These are phyloP conservation scores for Auriculariales sp. DNA, from an alignment of 768 basidiomycete species.

Conservation along the genomic window DNA sequence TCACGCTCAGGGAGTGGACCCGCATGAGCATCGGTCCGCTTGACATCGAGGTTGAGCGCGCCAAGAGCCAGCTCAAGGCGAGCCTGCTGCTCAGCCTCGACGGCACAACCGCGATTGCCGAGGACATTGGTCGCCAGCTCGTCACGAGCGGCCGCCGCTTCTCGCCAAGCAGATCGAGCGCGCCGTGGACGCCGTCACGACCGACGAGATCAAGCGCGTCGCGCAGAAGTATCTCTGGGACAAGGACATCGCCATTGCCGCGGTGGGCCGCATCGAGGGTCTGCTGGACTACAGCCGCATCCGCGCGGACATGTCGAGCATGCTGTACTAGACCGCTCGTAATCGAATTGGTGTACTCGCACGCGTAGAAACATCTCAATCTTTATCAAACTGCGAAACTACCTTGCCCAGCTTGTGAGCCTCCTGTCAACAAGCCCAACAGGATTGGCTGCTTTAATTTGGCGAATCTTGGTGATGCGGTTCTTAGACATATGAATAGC, in stretches of 20 bases:
- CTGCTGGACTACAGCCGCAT: constrained; percentile 86
- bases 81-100: constrained; percentile 79
- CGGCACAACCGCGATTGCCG: constrained; percentile 92
- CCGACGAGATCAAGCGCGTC: constrained; percentile 83
- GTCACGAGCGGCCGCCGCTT: constrained; percentile 84
- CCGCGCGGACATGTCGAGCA: constrained; percentile 25
- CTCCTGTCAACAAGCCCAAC: too few relatives aligned
- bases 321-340: constrained; percentile 24
- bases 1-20: constrained; percentile 90
- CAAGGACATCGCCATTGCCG: constrained; percentile 81
- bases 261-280: constrained; percentile 81
- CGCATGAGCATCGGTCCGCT: constrained; percentile 84
- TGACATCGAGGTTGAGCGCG: constrained; percentile 81
- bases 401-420: too few relatives aligned
- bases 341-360: too few relatives aligned
- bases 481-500: too few relatives aligned
- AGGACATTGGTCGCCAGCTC: constrained; percentile 96
- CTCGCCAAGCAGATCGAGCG: constrained; percentile 85
- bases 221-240: constrained; percentile 97
- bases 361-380: neutral
- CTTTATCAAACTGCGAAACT: too few relatives aligned
- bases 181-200: constrained; percentile 78
- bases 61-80: constrained; percentile 97
- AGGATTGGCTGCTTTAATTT: neutral
- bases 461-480: too few relatives aligned